Conservation (phyloP, 306 rosid species). For the Cucurbita ficifolia region DNA sequence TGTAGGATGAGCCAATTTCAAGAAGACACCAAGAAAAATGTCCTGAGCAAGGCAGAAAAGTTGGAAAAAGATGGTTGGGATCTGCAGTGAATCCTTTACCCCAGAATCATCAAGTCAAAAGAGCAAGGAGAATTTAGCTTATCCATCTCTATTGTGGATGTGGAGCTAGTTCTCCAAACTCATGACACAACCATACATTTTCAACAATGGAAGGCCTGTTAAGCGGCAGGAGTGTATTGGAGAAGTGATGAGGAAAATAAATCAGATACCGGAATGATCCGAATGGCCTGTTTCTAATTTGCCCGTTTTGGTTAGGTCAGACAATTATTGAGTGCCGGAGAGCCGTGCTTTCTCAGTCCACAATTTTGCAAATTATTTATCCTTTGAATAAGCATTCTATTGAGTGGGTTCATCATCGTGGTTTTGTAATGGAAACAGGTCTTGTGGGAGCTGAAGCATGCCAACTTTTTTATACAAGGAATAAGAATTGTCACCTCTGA, state of each 20-base stretch:
- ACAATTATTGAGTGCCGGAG: neutral
- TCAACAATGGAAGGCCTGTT: neutral
- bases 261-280: neutral
- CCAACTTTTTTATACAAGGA: neutral
- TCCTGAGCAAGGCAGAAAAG: slow-evolving; percentile 53
- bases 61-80: slow-evolving; percentile 56
- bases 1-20: slow-evolving; percentile 69
- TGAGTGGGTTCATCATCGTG: too few relatives aligned
- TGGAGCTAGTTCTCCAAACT: neutral
- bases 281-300: neutral
- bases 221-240: neutral
- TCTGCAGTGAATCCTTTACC: neutral
- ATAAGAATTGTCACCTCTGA: neutral
- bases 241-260: neutral
- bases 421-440: too few relatives aligned
- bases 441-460: neutral
- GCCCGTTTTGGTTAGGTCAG: neutral
- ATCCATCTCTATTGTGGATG: neutral
- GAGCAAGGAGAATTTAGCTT: neutral
- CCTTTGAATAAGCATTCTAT: neutral
- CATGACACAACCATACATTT: neutral
- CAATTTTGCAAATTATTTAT: neutral
- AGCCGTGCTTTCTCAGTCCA: neutral
- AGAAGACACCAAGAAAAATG: slow-evolving; percentile 46
- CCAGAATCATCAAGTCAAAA: neutral